Base-by-base conservation (phyloP, 768 basidiomycete species). In the Mycena galericulata region DNA sequence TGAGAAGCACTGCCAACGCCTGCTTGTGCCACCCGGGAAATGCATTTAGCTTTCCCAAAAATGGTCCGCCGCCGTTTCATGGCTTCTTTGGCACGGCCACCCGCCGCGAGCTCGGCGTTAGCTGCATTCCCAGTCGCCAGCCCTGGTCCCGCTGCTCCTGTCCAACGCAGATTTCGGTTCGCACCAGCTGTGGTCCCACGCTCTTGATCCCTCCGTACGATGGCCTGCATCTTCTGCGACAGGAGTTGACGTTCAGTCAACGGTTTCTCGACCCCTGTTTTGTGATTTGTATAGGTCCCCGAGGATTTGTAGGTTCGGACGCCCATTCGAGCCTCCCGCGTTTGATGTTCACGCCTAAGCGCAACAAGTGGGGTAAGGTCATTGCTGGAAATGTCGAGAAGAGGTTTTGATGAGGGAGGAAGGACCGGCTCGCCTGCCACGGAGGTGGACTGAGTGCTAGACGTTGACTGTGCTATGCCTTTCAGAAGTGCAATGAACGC, bases 401-500 rank as follows among this genome's bases (percentile, higher is more conserved):
- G n/a, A n/a, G n/a, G n/a, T n/a, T n/a, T n/a, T 2, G 45, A 43
- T 2, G 17, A 24, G 6, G 27, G 29, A 43, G 51, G 24, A 6
- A 15, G 10, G 3, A 51, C 15, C 18, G 46, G n/a, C n/a, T n/a
- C n/a, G n/a, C n/a, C n/a, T n/a, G 8, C 36, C n/a, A 46, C 1
- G 30, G n/a, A 20, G 22, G 34, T 26, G n/a, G 26, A 10, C 2
- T 2, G 45, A 22, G 11, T 22, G 1, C 14, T 45, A 7, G 12
- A 11, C 3, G 22, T n/a, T 1, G 41, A 26, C 1, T 29, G 24
- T 20, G 40, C 59, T 12, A 60, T 60, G 14, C 36, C 34, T 24
- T 62, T 36, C 10, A 53, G 61, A 12, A 61, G 59, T 4, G 59
- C 22, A 17, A 61, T 38, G 22, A 61, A 61, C 11, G 47, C 59